A percentile compares a stretch with the other conserved stretches of the same genome.
These are phyloP conservation scores for Colletotrichum truncatum DNA, from an alignment of 2,329 filamentous ascomycete genomes.

Conservation along the genomic window DNA sequence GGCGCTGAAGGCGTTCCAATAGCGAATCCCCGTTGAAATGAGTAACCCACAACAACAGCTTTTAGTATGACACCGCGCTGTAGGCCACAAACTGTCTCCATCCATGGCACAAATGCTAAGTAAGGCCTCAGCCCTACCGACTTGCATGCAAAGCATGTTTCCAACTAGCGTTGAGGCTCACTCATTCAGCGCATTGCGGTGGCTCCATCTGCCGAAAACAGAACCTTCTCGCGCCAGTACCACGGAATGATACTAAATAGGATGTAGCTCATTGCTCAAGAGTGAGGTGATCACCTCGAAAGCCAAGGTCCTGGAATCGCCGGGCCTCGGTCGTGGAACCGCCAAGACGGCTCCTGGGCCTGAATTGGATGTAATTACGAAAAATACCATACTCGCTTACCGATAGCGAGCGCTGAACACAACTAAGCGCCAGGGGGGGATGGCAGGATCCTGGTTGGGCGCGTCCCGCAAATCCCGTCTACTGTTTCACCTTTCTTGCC, in stretches of 20 bases:
- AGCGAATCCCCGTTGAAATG: too few relatives aligned
- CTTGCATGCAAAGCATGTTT: background rate
- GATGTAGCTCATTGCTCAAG: background rate
- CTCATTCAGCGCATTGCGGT: background rate
- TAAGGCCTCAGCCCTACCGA: background rate
- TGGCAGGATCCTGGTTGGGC: constrained; percentile 8
- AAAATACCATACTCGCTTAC: background rate
- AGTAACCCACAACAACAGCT: too few relatives aligned
- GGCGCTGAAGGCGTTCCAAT: too few relatives aligned
- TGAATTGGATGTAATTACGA: background rate
- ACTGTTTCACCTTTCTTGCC: constrained; percentile 18
- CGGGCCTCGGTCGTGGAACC: background rate
- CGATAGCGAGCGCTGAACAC: background rate
- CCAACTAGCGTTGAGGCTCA: background rate
- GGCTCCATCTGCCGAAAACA: too few relatives aligned
- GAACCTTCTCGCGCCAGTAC: too few relatives aligned
- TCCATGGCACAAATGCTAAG: background rate
- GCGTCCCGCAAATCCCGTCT: constrained; percentile 9
- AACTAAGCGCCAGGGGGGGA: background rate
- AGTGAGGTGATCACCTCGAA: background rate
- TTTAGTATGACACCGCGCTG: too few relatives aligned
- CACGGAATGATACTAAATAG: background rate
- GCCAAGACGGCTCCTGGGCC: background rate
- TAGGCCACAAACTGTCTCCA: too few relatives aligned
- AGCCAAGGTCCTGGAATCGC: constrained; percentile 1